Evolutionary conservation across 176 grass and related monocot species (phyloP).

Genomic region (Stipa capillata): DNA sequence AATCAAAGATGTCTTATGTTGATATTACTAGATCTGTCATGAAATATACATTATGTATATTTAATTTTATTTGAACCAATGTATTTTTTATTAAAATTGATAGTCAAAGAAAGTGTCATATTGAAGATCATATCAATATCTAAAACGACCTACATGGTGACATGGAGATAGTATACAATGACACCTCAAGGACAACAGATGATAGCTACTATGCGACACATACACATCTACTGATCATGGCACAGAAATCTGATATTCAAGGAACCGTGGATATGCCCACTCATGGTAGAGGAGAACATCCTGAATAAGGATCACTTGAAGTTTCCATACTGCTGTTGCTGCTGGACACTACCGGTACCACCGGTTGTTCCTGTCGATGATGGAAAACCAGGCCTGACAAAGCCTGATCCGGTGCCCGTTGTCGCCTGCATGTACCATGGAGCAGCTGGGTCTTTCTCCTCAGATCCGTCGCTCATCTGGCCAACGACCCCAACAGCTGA

Average conservation of each 20-base stretch:
- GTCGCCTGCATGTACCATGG: conserved; percentile 1
- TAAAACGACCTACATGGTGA: no score
- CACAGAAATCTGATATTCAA: not conserved
- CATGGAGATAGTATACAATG: no score
- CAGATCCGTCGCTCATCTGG: not conserved
- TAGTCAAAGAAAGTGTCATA: no score
- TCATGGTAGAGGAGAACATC: not conserved
- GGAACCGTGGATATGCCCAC: not conserved
- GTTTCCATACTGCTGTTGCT: conserved; percentile 1
- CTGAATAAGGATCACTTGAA: conserved; percentile 10
- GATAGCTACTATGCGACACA: no score
- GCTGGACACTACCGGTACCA: not conserved
- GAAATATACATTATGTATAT: no score
- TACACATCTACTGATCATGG: no score
- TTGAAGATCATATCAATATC: no score
- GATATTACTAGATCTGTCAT: no score
- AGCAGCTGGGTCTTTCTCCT: not conserved
- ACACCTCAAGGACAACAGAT: no score
- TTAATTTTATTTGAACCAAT: no score
- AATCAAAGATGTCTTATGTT: no score
- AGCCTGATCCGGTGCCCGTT: not conserved
- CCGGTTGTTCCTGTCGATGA: not conserved
- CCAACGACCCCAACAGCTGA: not conserved
- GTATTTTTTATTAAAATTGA: no score
- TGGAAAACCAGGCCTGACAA: not conserved